Base-by-base conservation (phyloP, 2,329 filamentous ascomycete species). In the Coniella lustricola region DNA sequence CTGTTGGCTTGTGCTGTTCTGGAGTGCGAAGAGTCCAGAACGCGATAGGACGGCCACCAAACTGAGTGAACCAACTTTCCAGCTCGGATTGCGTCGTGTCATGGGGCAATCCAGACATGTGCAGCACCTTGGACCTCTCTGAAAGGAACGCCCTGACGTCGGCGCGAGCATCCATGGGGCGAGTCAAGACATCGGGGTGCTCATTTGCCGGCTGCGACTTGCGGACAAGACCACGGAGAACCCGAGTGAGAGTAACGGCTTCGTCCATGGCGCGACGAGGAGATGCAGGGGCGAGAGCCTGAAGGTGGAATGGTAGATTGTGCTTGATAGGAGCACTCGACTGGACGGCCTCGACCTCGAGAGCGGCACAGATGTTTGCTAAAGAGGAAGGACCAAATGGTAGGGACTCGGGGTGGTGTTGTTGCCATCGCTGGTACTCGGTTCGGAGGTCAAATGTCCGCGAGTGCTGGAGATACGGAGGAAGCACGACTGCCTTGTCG, bases 31-130 rank as follows among this genome's bases (percentile, higher is more conserved):
- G 78, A 16, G 93, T 98, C 93, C 93, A 98, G 72, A 98, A 98
- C 17, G 93, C 93, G 70, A 98, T 98, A 25, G 93, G 93, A 37
- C 93, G 87, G 43, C 93, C 93, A 55, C 93, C 93, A 64, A 95
- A 98, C 68, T 98, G 93, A 25, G 93, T 98, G 65, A 97, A 98
- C 93, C 93, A 98, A 71, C 90, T 96, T 73, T 98, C 93, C 20
- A 98, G 79, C 72, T 98, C 93, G 3, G 91, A 97, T 71, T 98
- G 93, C 2, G 93, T 98, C 32, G 93, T 98, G 61, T 98, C 93
- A 65, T 98, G 93, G 38, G 93, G 93, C 45, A 98, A 77, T 42
- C 93, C 93, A 61, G 90, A 95, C 84, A 98, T 91, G 69, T 98
- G 93, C 48, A 98, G 80, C 34, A 98, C 91, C 72, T 98, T 98